A percentile compares a stretch with the other conserved stretches of the same genome.
These are phyloP conservation scores for Arctium lappa DNA, from an alignment of 129 eudicot species.

Conservation along the genomic window DNA sequence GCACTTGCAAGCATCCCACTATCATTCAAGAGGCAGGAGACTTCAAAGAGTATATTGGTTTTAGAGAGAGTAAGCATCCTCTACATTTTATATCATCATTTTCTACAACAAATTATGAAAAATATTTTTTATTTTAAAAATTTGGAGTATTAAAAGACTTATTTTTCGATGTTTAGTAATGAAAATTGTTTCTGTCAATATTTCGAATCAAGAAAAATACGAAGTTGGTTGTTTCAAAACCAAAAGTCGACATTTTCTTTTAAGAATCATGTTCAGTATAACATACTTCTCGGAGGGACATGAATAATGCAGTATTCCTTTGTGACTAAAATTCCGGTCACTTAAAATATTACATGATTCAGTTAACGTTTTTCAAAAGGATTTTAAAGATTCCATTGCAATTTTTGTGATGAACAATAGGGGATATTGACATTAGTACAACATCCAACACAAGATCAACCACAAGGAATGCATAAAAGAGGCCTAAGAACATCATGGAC, in stretches of 20 bases:
- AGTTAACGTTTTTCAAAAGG: background rate
- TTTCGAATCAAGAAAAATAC: background rate
- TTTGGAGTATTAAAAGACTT: background rate
- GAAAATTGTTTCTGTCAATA: background rate
- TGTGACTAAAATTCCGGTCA: background rate
- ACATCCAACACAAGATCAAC: constrained; percentile 21
- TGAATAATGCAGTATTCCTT: too few relatives aligned
- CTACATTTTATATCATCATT: background rate
- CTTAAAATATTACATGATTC: background rate
- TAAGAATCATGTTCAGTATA: too few relatives aligned
- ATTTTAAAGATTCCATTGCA: background rate
- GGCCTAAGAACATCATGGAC: constrained; percentile 43
- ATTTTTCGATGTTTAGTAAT: background rate
- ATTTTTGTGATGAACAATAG: constrained; percentile 1
- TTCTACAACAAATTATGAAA: background rate
- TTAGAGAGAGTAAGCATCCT: constrained; percentile 23
- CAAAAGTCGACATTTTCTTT: too few relatives aligned
- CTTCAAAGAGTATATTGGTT: constrained; percentile 29
- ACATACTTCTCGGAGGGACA: too few relatives aligned
- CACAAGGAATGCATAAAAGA: constrained; percentile 22
- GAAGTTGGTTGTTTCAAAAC: too few relatives aligned
- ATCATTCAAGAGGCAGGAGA: constrained; percentile 40
- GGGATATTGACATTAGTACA: constrained; percentile 36
- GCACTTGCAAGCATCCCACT: constrained; percentile 41
- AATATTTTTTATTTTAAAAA: background rate